Conservation (phyloP, 1,139 yeast species). For the Groenewaldozyma auringiensis region DNA sequence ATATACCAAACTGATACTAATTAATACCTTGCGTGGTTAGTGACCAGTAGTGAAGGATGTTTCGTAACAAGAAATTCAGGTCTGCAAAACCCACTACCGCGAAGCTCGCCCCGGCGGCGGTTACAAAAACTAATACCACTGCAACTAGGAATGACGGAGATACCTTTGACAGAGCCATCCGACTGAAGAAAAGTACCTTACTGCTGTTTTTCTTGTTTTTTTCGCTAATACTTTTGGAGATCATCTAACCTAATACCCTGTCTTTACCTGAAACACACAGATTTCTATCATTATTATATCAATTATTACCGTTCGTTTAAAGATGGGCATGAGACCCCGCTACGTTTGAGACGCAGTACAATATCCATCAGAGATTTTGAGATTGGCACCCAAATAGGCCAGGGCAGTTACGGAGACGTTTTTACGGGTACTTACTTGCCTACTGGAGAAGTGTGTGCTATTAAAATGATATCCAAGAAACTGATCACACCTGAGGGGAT, state of each 20-base stretch:
- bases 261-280: background rate
- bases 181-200: background rate
- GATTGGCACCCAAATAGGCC: background rate
- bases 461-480: conserved; percentile 1
- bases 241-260: no score
- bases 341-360: background rate
- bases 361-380: background rate
- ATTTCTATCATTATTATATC: conserved; percentile 2
- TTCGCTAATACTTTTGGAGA: no score
- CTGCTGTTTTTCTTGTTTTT: background rate
- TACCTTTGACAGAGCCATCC: background rate
- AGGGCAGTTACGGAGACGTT: conserved; percentile 2
- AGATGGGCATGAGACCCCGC: background rate
- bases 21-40: no score
- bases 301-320: background rate
- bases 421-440: background rate
- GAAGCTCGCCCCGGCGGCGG: no score
- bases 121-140: no score
- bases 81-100: no score
- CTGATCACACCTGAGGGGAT: background rate
- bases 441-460: background rate
- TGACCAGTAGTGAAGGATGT: no score
- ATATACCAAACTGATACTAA: no score
- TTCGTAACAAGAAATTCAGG: no score
- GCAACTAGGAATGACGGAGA: no score